A percentile compares a stretch with the other conserved stretches of the same genome.
These are phyloP conservation scores for Helicostylum pulchrum DNA, from an alignment of 192 early-diverging fungal genomes.

Conservation along the genomic window DNA sequence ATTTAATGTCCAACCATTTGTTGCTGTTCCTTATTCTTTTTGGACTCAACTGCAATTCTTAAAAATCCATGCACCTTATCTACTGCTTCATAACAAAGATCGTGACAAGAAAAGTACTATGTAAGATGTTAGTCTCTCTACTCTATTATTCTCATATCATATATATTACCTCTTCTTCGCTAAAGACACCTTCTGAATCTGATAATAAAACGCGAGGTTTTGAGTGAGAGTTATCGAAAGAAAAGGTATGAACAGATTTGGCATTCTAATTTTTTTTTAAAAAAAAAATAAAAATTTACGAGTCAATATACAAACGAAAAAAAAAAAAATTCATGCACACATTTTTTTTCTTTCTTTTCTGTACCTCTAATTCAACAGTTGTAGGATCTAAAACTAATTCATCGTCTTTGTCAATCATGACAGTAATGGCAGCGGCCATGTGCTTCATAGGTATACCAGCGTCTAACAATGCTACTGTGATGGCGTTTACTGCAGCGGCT, in stretches of 20 bases:
- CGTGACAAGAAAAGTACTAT: slow-evolving; percentile 42
- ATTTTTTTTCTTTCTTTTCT: background rate
- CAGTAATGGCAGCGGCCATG: slow-evolving; percentile 67
- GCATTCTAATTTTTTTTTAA: slow-evolving; percentile 40
- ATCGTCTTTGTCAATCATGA: slow-evolving; percentile 59
- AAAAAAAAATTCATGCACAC: slow-evolving; percentile 1
- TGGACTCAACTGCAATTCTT: slow-evolving; percentile 58
- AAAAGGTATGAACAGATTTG: slow-evolving; percentile 80
- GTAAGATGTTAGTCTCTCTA: background rate
- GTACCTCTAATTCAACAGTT: slow-evolving; percentile 64
- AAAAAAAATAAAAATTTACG: background rate
- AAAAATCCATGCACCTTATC: slow-evolving; percentile 63
- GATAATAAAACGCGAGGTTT: slow-evolving; percentile 48
- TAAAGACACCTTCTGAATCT: slow-evolving; percentile 74
- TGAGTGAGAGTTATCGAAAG: slow-evolving; percentile 60
- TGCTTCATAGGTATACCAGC: slow-evolving; percentile 81
- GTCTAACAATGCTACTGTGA: slow-evolving; percentile 81
- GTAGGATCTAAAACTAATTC: slow-evolving; percentile 79
- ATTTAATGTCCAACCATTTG: slow-evolving; percentile 25
- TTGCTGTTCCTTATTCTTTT: slow-evolving; percentile 53
- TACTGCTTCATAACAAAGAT: slow-evolving; percentile 34
- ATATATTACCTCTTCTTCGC: slow-evolving; percentile 54
- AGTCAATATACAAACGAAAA: background rate
- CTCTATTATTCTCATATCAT: background rate
- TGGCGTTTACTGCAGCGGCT: slow-evolving; percentile 80